Base-by-base conservation (phyloP, 768 basidiomycete genomes). In the Pulveroboletus sp. region DNA sequence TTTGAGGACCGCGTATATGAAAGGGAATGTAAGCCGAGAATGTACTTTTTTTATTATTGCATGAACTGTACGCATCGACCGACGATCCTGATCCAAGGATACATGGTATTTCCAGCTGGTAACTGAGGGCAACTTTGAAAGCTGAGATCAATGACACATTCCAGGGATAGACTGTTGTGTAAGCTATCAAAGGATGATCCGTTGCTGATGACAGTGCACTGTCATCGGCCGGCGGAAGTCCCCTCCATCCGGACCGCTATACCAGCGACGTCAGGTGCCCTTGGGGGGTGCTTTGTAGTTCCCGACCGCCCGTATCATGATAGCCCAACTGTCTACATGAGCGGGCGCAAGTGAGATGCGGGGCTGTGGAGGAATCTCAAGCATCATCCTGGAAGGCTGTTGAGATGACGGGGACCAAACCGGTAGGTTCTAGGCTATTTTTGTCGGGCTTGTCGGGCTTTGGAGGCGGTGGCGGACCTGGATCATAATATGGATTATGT, bases 401-500 rank as follows among this genome's bases (percentile, higher is more conserved):
- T 40, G 42, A 11, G 32, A 32, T 20, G 42, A 10, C 31, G 41
- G 45, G 19, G 5, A 11, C 35, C n/a, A 9, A 17, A 38, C 12
- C 24, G 0, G 38, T 13, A 31, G 10, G 19, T 13, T 32, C 40
- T 27, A 50, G 51, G 20, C 27, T 36, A 25, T 33, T 49, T 39
- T 51, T 43, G 27, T 52, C 45, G 19, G 39, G 9, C 2, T 57
- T 55, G 45, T 69, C 67, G 27, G 58, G 49, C 37, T 60, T 73
- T 19, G 77, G 79, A 20, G 77, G 77, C 1, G 84, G 82, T 0
- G 75, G 79, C 8, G 83, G 85, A 1, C 85, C 87, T 31, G 85
- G 82, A 64, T 89, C 85, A 62, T 89, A 89, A 41, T 73, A 61
- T 2, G 87, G 84, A 56, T 88, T 89, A 47, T 67, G 61, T 4